These are phyloP conservation scores for Nakazawaea wickerhamii DNA, from an alignment of 805 yeast genomes.

Conservation along the genomic window DNA sequence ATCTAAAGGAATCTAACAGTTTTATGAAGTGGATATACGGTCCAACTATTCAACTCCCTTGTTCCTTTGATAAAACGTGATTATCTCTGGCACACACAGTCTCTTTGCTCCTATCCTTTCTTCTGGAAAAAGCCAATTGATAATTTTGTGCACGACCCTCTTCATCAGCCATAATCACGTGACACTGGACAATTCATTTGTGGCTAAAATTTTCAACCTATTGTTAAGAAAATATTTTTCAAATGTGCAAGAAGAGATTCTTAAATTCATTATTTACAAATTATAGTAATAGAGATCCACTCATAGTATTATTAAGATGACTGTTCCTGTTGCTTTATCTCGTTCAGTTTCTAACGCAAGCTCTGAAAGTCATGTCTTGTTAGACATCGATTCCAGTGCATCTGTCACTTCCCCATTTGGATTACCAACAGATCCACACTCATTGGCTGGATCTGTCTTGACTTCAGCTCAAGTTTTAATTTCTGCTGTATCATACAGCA, in stretches of 20 bases:
- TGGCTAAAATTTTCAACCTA: conserved; percentile 1
- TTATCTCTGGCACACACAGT: no score
- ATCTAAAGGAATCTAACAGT: no score
- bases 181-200: background rate
- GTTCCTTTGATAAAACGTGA: no score
- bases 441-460: conserved; percentile 42
- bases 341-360: conserved; percentile 30
- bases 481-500: conserved; percentile 47
- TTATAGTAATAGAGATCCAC: no score
- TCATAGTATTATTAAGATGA: background rate
- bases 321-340: conserved; percentile 7
- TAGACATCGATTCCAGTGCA: conserved; percentile 20
- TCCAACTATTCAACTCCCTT: no score
- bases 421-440: conserved; percentile 49
- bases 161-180: background rate
- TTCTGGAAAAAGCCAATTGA: background rate
- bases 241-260: no score
- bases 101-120: no score
- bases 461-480: conserved; percentile 52
- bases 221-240: background rate
- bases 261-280: no score
- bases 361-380: conserved; percentile 33
- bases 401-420: conserved; percentile 53
- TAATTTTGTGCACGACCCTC: background rate
- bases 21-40: no score